Percentiles rank a stretch among this genome's conserved stretches.
phyloP scores from a whole-genome alignment of 768 basidiomycete genomes.

The Leucocoprinus leucothites region DNA sequence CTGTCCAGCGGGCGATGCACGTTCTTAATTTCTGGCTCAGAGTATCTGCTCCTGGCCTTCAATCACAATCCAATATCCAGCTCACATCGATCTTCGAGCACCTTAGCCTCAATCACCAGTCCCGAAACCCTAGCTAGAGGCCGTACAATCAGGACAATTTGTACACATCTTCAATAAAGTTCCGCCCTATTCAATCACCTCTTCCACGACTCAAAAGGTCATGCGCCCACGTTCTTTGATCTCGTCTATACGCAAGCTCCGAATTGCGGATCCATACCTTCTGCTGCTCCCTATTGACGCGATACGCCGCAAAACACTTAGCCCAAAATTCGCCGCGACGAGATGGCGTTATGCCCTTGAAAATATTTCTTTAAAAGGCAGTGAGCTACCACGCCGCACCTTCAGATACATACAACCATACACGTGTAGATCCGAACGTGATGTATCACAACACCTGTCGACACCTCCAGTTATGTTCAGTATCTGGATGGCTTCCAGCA shows the following conservation, averaged over 20 bases:
- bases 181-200: constrained; percentile 44
- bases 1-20: constrained; percentile 33
- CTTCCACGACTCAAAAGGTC: too few relatives aligned
- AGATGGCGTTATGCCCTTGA: constrained; percentile 22
- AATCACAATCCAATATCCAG: constrained; percentile 17
- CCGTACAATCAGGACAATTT: background rate
- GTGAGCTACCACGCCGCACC: background rate
- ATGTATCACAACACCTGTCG: constrained; percentile 38
- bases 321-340: constrained; percentile 18
- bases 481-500: constrained; percentile 34
- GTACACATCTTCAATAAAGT: constrained; percentile 37
- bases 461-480: constrained; percentile 70
- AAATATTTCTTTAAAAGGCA: constrained; percentile 15
- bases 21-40: constrained; percentile 25
- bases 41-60: constrained; percentile 25
- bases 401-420: constrained; percentile 8
- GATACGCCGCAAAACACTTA: constrained; percentile 10
- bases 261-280: constrained; percentile 33
- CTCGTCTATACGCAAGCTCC: constrained; percentile 22
- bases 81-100: constrained; percentile 1
- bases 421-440: constrained; percentile 31
- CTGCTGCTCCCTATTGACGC: constrained; percentile 12
- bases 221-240: constrained; percentile 31
- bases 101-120: constrained; percentile 16
- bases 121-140: background rate